Percentiles rank a stretch among this genome's conserved stretches.
Evolutionary conservation across 1,284 basidiomycete genomes (phyloP).

Genomic region (Cutaneotrichosporon sp.): DNA sequence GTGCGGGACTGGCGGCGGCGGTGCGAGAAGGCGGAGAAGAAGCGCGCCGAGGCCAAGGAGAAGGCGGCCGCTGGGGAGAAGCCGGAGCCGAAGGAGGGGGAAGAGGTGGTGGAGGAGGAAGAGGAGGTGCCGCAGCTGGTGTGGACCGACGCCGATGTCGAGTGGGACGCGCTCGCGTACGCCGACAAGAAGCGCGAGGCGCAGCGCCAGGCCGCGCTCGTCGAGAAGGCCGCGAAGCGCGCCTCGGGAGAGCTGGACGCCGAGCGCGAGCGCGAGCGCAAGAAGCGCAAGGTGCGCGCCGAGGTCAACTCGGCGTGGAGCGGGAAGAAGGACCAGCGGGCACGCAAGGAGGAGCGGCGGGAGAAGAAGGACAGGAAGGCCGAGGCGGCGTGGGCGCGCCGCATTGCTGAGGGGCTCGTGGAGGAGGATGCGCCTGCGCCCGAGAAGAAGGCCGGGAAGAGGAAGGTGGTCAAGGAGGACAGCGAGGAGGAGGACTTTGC

Average conservation of each 20-base stretch:
- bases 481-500: constrained; percentile 23
- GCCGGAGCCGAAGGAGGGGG: no score
- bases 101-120: constrained; percentile 20
- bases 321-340: constrained; percentile 62
- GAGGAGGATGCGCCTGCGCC: constrained; percentile 29
- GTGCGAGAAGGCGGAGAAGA: constrained; percentile 35
- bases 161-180: constrained; percentile 80
- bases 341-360: constrained; percentile 66
- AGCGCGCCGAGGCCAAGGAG: constrained; percentile 11
- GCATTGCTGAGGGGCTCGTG: constrained; percentile 38
- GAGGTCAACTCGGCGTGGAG: constrained; percentile 76
- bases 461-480: constrained; percentile 38
- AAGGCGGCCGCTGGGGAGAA: constrained; percentile 12
- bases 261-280: constrained; percentile 52
- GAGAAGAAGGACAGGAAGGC: constrained; percentile 70
- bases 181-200: constrained; percentile 75
- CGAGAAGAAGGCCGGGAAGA: constrained; percentile 19
- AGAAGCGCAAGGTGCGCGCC: constrained; percentile 58
- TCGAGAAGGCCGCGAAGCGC: constrained; percentile 30
- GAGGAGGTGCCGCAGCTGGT: constrained; percentile 32
- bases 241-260: constrained; percentile 16
- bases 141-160: constrained; percentile 73
- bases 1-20: constrained; percentile 61
- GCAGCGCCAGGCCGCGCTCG: constrained; percentile 63
- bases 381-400: constrained; percentile 63